Base-by-base conservation (phyloP, 495 filamentous ascomycete species). In the Cercophora newfieldiana region DNA sequence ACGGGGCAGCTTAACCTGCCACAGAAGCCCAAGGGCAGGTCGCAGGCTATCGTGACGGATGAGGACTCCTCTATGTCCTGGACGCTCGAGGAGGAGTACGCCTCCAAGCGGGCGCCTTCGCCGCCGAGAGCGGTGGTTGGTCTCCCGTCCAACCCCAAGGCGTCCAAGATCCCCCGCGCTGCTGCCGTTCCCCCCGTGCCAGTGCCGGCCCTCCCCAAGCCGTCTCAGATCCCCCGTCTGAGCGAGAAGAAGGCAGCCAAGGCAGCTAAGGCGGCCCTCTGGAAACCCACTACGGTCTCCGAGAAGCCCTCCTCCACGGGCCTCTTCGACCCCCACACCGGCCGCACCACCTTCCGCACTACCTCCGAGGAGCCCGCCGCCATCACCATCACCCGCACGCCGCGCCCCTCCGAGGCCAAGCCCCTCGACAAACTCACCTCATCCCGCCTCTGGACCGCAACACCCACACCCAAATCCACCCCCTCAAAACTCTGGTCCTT, bases 341-440 rank as follows among this genome's bases (percentile, higher is more conserved):
- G 61, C 28, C 71, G 74, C 21, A 50, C 55, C 14, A 68, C 70
- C 33, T 76, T 65, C 63, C 78, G 78, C 22, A 75, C 72, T 28
- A 79, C 77, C 16, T 50, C 72, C 22, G 66, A 74, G 65, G 71
- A 77, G 61, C 75, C 78, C 49, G 77, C 73, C 47, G 78, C 76
- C 44, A 68, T 72, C 57, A 56, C 68, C 24, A 72, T 76, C 59
- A 65, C 63, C 29, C 75, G 68, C 55, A 71, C 56, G 14, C 66
- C 69, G 16, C 76, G 73, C n/a, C 59, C 50, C 12, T 31, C 48
- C 8, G 63, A 63, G 28, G 28, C 22, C 28, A 59, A 48, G 56
- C 68, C 74, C 1, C 61, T 76, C 5, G 66, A 69, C 24, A 56
- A 16, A 12, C 59, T 77, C 24, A 59, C 71, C n/a, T 79, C 78